Base-by-base conservation (phyloP, 768 basidiomycete genomes). In the Hypsizygus marmoreus region DNA sequence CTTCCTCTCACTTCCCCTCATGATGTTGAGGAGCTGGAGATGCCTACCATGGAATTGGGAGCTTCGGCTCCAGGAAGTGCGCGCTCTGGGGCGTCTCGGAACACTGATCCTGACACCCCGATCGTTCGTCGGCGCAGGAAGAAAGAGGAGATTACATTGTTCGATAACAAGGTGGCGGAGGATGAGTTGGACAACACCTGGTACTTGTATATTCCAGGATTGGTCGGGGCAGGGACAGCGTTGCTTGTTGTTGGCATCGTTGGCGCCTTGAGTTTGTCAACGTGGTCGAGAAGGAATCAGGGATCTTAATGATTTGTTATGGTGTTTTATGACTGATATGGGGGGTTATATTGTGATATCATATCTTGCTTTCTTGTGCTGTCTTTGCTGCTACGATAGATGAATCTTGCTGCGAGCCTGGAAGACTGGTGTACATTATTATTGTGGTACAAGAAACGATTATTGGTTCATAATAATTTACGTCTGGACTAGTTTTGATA, bases 151-250 rank as follows among this genome's bases (percentile, higher is more conserved):
- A 62, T 77, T 52, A 59, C 74, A 20, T 46, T 76, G 14, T 54
- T 78, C 47, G 57, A 69, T 34, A 65, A 72, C 49, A 68, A 72
- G 28, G 72, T 69, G 26, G 63, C 72, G 33, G 75, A 76, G 39
- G 79, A 81, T 16, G 82, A 84, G 26, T 71, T 84, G 29, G 86
- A 89, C 44, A 79, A 72, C 63, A 75, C 86, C 17, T 91, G 89
- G 89, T 91, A 88, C 56, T 56, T 91, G 38, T 87, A 88, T 49
- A 69, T 91, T 30, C 89, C 89, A 3, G 83, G 86, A 19, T 63
- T 91, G 51, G 82, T 91, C 6, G 89, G 89, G 7, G 89, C 88
- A 19, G 89, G 88, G n/a, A 90, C 88, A 16, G 89, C 89, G 33
- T 59, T 91, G 44, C 72, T 90, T 32, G 85, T 90, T 16, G 83